Evolutionary conservation across 2,329 filamentous ascomycete genomes (phyloP).

Genomic region (Beauveria sp.): DNA sequence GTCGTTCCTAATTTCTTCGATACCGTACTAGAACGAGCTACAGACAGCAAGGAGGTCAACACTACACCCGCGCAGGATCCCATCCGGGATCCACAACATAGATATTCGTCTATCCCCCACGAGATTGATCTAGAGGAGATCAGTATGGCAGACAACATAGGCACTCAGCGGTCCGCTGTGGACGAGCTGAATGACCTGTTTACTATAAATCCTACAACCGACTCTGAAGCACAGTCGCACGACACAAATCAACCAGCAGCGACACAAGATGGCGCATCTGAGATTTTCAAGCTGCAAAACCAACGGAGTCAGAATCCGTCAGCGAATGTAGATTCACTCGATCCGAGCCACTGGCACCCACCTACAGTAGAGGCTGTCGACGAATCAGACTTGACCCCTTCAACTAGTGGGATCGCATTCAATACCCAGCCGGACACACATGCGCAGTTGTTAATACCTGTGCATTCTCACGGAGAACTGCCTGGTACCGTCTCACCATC

Average conservation of each 20-base stretch:
- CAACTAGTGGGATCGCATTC: background rate
- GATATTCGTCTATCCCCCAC: background rate
- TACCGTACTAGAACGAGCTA: slow-evolving; percentile 12
- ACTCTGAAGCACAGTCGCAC: background rate
- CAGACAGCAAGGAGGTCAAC: slow-evolving; percentile 13
- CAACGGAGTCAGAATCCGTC: background rate
- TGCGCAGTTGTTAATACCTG: background rate
- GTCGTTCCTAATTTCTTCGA: slow-evolving; percentile 15
- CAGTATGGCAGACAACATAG: background rate
- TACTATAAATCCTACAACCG: background rate
- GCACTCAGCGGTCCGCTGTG: slow-evolving; percentile 6
- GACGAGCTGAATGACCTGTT: slow-evolving; percentile 12
- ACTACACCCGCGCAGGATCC: background rate
- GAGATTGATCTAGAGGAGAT: background rate
- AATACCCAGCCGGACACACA: slow-evolving; percentile 1
- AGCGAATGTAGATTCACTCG: background rate
- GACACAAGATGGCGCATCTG: background rate
- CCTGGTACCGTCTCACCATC: slow-evolving; percentile 11
- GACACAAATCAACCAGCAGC: background rate
- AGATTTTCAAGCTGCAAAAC: background rate
- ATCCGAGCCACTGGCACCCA: slow-evolving; percentile 2
- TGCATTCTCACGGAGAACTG: background rate
- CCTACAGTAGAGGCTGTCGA: background rate
- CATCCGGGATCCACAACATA: background rate
- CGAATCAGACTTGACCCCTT: background rate